Evolutionary conservation across 768 basidiomycete species (phyloP), one percentile per base, ranked within the genome.

Genomic region (Mycena sanguinolenta): DNA sequence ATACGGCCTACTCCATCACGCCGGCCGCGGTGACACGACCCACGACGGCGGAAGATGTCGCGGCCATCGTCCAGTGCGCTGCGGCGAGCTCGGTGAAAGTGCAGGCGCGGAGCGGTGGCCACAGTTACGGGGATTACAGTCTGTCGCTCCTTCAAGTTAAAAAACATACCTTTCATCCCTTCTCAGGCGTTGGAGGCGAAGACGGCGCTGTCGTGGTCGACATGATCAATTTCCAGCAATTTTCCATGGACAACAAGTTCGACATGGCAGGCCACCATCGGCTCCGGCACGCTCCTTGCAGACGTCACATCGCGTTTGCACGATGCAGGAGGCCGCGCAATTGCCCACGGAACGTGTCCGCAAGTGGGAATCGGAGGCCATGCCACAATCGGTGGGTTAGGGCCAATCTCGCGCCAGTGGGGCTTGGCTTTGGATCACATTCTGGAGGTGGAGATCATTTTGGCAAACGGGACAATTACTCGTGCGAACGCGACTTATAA

Each of bases 341-440:
- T 82, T 8, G 68, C 77, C 9, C 80, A 79, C 59, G 81, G 80
- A 2, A 76, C 75, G 12, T 81, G 81, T 58, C 77, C 79, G 4
- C 74, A 74, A 27, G 79, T 80, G 14, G 77, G 79, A 0, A 73
- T 76, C 68, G 77, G 77, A 19, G 70, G 73, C 19, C 76, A 78
- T 39, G 75, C 76, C 28, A 75, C 73, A 14, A 71, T 76, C 42
- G 71, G 70, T 21, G 79, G 70, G 36, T 65, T 74, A 5, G 79
- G 79, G 0, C 74, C 76, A 13, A 34, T 67, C 4, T 74, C 74
- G 21, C 63, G 77, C 0, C 67, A 70, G 57, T 81, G 76, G 74
- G 80, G 69, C 74, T 9, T 62, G 46, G 64, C 72, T n/a, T 42
- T 78, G n/a, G 80, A 82, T 59, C 75, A 75, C 19, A 54, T 81